phyloP scores from a whole-genome alignment of 2,329 filamentous ascomycete species.

The Stromatinia cepivora region DNA sequence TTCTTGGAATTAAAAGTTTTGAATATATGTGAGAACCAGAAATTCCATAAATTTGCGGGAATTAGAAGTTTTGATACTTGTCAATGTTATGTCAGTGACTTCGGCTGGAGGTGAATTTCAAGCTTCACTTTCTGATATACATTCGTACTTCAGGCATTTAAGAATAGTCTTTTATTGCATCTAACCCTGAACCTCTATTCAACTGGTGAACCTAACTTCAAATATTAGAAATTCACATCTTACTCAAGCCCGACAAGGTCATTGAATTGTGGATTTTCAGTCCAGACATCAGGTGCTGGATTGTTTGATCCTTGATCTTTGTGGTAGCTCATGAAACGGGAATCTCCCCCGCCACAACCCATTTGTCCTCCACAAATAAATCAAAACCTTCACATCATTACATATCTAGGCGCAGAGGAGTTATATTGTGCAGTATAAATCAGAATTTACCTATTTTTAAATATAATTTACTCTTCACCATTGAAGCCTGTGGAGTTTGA shows the following conservation, averaged over 20 bases:
- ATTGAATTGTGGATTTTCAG: neutral
- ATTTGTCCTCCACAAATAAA: constrained; percentile 6
- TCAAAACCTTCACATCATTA: neutral
- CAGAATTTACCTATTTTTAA: neutral
- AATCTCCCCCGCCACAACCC: neutral
- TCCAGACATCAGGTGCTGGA: neutral
- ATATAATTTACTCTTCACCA: neutral
- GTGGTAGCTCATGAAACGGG: constrained; percentile 19
- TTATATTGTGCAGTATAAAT: neutral
- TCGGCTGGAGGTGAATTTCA: neutral
- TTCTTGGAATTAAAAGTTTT: no score
- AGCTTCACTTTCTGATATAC: neutral
- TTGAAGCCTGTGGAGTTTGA: neutral
- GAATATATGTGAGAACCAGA: neutral
- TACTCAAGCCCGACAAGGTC: no score
- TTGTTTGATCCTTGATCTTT: neutral
- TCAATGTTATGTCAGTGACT: neutral
- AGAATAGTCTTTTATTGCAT: neutral
- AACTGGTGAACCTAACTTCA: neutral
- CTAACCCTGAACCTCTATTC: neutral
- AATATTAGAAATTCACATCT: no score
- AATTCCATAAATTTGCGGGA: neutral
- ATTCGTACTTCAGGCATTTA: neutral
- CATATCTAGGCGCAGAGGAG: neutral
- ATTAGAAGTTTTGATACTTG: neutral